Base-by-base conservation (phyloP, 2,329 filamentous ascomycete species). In the Gaeumannomyces tritici region DNA sequence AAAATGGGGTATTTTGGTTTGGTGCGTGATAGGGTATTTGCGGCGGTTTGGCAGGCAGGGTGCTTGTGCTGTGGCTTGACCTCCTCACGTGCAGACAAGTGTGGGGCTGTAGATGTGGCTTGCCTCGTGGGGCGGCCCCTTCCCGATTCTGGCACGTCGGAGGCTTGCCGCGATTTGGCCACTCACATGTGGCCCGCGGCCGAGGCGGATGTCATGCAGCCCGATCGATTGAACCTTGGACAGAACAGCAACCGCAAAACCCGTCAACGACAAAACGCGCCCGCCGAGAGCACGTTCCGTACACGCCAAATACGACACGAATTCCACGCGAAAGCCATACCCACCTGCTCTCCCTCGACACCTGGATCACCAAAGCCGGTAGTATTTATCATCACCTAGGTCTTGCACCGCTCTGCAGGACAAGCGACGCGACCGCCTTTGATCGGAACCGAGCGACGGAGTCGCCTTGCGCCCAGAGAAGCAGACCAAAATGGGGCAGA, bases 401-500 rank as follows among this genome's bases (percentile, higher is more conserved):
- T 9, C 42, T 51, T 51, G 42, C 21, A n/a, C 42, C 42, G 21
- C 7, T 24, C 42, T 2, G 42, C 42, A 51, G 24, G 42, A 9
- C 42, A 51, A 51, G 42, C 42, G 42, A 21, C 42, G 42, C 21
- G 42, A 51, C 42, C 42, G 42, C 42, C 42, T n/a, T 24, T 24
- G 42, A 51, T 51, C 21, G 42, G 42, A 51, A n/a, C 42, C 42
- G 42, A 51, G 42, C 18, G 42, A 51, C 15, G 42, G 42, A n/a
- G 42, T 21, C 42, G 24, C 24, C 33, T 31, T 55, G n/a, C 55
- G 21, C 54, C 26, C 55, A 31, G 55, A 11, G n/a, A 51, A 26
- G 21, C 62, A 62, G 59, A 64, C 76, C 83, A 75, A 63, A 63
- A 88, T 88, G 85, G 85, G 85, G 70, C 79, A 83, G 67, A 80